phyloP scores from a whole-genome alignment of 2,329 filamentous ascomycete genomes.

The Cladophialophora exuberans region DNA sequence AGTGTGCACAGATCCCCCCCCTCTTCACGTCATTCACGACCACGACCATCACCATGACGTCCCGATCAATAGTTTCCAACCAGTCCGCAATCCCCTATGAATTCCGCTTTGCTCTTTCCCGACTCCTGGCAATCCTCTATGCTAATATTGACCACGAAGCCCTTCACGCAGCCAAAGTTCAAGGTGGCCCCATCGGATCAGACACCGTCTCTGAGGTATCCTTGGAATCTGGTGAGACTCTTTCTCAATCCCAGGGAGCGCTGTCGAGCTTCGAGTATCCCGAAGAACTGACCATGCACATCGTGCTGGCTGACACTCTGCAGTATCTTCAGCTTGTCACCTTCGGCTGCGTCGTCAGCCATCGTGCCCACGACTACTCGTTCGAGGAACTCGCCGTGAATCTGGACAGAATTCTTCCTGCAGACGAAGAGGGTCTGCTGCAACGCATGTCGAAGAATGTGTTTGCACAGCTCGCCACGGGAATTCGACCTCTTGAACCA shows the following conservation, averaged over 20 bases:
- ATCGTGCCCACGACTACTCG: not conserved
- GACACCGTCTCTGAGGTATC: not conserved
- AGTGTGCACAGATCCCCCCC: too few species aligned
- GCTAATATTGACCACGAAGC: not conserved
- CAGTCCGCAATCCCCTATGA: not conserved
- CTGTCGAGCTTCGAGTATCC: not conserved
- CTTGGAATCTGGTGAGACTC: not conserved
- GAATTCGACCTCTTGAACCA: not conserved
- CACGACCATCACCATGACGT: not conserved
- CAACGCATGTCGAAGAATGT: not conserved
- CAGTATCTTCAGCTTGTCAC: not conserved
- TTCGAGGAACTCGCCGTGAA: not conserved
- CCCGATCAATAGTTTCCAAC: too few species aligned
- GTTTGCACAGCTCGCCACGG: not conserved
- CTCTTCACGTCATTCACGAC: too few species aligned
- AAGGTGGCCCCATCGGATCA: not conserved
- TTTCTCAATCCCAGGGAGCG: not conserved
- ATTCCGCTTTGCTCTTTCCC: not conserved
- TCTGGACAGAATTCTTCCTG: not conserved
- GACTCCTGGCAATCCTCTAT: not conserved
- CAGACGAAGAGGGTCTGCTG: not conserved
- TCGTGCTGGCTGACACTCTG: slow-evolving; percentile 2
- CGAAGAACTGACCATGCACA: slow-evolving; percentile 1
- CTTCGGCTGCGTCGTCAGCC: not conserved
- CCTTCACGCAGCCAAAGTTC: not conserved